Conservation (phyloP, 129 eudicot species). For the Lactuca sativa region DNA sequence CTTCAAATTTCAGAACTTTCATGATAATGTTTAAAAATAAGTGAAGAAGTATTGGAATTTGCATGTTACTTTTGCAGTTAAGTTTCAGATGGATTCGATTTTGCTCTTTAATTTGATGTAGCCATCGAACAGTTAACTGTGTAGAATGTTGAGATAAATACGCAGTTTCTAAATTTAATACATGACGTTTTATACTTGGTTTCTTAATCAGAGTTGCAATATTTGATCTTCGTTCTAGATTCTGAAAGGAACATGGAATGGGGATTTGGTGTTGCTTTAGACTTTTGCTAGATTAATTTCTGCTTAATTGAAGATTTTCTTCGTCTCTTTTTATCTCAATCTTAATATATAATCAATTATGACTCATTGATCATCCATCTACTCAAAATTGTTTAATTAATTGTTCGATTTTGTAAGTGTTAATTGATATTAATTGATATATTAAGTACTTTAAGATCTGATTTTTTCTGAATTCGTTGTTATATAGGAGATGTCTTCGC, state of each 20-base stretch:
- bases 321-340: neutral
- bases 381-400: too few relatives aligned
- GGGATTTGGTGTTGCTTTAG: neutral
- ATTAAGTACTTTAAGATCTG: neutral
- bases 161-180: neutral
- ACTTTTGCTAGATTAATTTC: neutral
- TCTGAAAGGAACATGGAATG: neutral
- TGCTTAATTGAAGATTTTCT: neutral
- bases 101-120: neutral
- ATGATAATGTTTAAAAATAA: neutral
- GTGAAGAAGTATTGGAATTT: neutral
- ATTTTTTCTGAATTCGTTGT: neutral
- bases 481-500: slow-evolving; percentile 55
- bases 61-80: neutral
- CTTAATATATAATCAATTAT: neutral
- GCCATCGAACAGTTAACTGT: neutral
- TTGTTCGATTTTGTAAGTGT: neutral
- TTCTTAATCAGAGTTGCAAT: neutral
- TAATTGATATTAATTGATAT: neutral
- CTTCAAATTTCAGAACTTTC: neutral
- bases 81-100: slow-evolving; percentile 5
- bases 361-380: too few relatives aligned
- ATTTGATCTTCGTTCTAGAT: neutral
- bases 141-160: slow-evolving; percentile 23
- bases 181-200: neutral